Conservation (phyloP, 2,329 filamentous ascomycete species). For the Neonectria faginata region DNA sequence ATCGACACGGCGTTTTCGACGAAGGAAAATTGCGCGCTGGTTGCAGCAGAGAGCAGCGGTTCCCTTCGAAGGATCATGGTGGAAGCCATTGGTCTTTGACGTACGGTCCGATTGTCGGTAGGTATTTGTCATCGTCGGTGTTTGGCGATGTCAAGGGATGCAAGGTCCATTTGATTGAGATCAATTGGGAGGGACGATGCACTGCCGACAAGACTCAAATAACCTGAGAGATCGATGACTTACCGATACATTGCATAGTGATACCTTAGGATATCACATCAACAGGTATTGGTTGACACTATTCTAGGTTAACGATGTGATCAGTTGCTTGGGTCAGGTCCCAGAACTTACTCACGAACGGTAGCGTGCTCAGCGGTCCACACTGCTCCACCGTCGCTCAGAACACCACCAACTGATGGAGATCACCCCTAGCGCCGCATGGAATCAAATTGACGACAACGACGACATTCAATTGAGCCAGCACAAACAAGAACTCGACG, state of each 20-base stretch:
- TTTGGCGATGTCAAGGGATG: not conserved
- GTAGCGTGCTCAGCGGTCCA: constrained; percentile 20
- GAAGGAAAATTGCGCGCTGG: not conserved
- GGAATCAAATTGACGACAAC: constrained; percentile 21
- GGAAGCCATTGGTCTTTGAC: not conserved
- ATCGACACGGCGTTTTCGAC: no score
- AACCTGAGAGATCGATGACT: constrained; percentile 1
- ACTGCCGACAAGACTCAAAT: not conserved
- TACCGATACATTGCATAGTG: not conserved
- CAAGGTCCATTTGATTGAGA: not conserved
- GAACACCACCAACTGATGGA: constrained; percentile 14
- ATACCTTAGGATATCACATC: not conserved
- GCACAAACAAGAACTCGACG: constrained; percentile 20
- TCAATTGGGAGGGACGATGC: not conserved
- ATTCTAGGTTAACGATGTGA: constrained; percentile 5
- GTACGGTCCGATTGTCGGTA: not conserved
- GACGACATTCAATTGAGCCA: constrained; percentile 16
- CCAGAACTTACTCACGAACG: constrained; percentile 14
- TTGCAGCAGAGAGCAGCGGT: not conserved
- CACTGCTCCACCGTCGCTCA: constrained; percentile 19
- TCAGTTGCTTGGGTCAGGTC: not conserved
- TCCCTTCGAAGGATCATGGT: not conserved
- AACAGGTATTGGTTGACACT: not conserved
- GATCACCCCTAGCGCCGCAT: constrained; percentile 27
- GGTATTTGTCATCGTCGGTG: not conserved